Conservation (phyloP, 768 basidiomycete species). For the Amanita phalloides region DNA sequence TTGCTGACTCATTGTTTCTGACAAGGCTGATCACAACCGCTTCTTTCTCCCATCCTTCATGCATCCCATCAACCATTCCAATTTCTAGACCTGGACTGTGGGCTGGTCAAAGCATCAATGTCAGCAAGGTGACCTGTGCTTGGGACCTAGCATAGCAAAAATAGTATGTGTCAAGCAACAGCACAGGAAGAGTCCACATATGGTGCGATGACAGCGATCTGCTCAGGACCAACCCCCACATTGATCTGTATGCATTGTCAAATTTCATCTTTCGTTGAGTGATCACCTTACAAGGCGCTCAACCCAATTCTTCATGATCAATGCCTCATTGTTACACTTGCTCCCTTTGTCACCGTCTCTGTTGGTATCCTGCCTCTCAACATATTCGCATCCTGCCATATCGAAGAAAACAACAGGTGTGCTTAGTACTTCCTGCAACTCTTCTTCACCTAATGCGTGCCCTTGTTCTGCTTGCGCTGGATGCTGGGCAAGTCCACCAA, state of each 20-base stretch:
- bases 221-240: constrained; percentile 26
- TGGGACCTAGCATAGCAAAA: constrained; percentile 52
- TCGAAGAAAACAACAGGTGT: constrained; percentile 90
- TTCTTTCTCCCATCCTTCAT: constrained; percentile 94
- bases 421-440: constrained; percentile 58
- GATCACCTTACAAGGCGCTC: constrained; percentile 49
- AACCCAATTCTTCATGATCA: constrained; percentile 75
- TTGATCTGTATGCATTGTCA: constrained; percentile 2
- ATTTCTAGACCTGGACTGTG: constrained; percentile 71
- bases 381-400: constrained; percentile 90
- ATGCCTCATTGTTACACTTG: constrained; percentile 87
- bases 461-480: constrained; percentile 18
- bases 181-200: background rate
- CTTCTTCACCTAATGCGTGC: constrained; percentile 33
- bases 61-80: constrained; percentile 94
- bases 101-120: constrained; percentile 62
- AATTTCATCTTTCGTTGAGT: background rate
- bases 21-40: constrained; percentile 90
- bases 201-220: constrained; percentile 76
- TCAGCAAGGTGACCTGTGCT: constrained; percentile 83
- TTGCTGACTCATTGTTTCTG: constrained; percentile 76
- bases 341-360: constrained; percentile 83
- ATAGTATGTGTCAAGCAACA: background rate
- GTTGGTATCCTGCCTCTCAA: constrained; percentile 54
- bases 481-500: constrained; percentile 60